phyloP scores from a whole-genome alignment of 306 rosid species.

The Cercis canadensis region DNA sequence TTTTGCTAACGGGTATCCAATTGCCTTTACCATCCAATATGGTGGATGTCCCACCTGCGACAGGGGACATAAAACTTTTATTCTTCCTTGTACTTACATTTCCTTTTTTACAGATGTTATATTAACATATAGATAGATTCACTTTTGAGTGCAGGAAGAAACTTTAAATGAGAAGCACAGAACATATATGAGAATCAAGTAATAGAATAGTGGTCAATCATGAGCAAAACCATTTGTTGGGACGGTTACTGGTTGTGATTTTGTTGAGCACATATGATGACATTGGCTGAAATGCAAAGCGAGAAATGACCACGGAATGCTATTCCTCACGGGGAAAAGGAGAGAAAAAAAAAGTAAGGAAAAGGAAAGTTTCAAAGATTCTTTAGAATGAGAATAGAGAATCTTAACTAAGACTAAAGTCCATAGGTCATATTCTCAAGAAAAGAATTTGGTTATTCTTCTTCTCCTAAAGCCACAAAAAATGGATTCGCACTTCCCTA shows the following conservation, averaged over 20 bases:
- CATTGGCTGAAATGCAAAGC: constrained; percentile 65
- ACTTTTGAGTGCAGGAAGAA: constrained; percentile 43
- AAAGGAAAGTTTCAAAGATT: constrained; percentile 54
- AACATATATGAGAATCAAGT: constrained; percentile 39
- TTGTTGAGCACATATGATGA: constrained; percentile 57
- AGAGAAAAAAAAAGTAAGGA: constrained; percentile 32
- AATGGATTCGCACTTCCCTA: constrained; percentile 91
- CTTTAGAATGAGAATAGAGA: constrained; percentile 75
- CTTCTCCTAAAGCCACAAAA: constrained; percentile 80
- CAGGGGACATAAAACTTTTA: constrained; percentile 40
- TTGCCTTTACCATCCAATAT: constrained; percentile 40
- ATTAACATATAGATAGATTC: constrained; percentile 44
- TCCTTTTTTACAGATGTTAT: constrained; percentile 41
- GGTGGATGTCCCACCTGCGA: constrained; percentile 49
- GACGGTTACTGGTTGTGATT: constrained; percentile 33
- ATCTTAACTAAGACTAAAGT: constrained; percentile 74
- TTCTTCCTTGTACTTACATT: constrained; percentile 50
- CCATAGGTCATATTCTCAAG: constrained; percentile 79
- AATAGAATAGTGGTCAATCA: constrained; percentile 52
- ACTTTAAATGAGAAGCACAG: constrained; percentile 47
- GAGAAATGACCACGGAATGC: constrained; percentile 99
- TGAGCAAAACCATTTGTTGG: constrained; percentile 41
- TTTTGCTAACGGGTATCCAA: constrained; percentile 41
- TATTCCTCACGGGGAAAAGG: constrained; percentile 65
- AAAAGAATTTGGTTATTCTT: constrained; percentile 78